These are phyloP conservation scores for Ceratocystis diversiconidia DNA, from an alignment of 2,329 filamentous ascomycete genomes.

Conservation along the genomic window DNA sequence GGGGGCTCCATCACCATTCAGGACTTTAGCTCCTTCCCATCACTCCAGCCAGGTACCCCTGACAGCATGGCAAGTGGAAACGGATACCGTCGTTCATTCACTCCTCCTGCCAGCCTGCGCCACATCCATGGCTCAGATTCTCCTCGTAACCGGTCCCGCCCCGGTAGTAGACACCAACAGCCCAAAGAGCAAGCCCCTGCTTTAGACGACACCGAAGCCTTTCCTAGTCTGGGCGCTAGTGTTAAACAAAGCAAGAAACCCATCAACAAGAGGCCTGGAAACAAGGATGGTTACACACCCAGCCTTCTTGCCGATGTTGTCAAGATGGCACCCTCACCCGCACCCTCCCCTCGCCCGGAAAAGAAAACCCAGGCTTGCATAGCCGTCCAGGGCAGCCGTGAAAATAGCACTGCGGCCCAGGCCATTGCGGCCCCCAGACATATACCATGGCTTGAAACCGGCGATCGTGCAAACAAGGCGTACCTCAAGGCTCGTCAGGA, in stretches of 20 bases:
- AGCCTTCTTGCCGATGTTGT: constrained; percentile 86
- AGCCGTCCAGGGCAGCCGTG: constrained; percentile 50
- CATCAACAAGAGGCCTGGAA: constrained; percentile 77
- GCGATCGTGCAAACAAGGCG: constrained; percentile 75
- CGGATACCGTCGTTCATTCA: constrained; percentile 40
- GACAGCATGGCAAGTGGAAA: constrained; percentile 38
- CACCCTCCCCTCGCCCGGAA: constrained; percentile 47
- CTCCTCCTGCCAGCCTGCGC: constrained; percentile 57
- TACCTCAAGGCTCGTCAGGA: constrained; percentile 92
- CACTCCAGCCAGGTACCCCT: constrained; percentile 46
- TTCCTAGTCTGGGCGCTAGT: constrained; percentile 68
- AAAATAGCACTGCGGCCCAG: constrained; percentile 68
- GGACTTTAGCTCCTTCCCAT: constrained; percentile 74
- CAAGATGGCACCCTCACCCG: constrained; percentile 84
- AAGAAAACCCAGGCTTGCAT: constrained; percentile 40
- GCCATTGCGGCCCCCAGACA: constrained; percentile 80
- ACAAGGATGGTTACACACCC: constrained; percentile 56
- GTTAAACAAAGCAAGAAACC: constrained; percentile 76
- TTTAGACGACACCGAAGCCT: constrained; percentile 89
- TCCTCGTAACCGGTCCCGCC: constrained; percentile 64
- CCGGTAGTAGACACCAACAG: constrained; percentile 58
- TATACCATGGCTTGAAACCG: constrained; percentile 93
- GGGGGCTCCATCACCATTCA: constrained; percentile 58
- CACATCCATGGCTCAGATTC: constrained; percentile 45
- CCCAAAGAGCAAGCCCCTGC: constrained; percentile 48